Percentiles rank a stretch among this genome's conserved stretches.
Conservation (phyloP, 2,329 filamentous ascomycete species). For the Coniochaeta sp. region DNA sequence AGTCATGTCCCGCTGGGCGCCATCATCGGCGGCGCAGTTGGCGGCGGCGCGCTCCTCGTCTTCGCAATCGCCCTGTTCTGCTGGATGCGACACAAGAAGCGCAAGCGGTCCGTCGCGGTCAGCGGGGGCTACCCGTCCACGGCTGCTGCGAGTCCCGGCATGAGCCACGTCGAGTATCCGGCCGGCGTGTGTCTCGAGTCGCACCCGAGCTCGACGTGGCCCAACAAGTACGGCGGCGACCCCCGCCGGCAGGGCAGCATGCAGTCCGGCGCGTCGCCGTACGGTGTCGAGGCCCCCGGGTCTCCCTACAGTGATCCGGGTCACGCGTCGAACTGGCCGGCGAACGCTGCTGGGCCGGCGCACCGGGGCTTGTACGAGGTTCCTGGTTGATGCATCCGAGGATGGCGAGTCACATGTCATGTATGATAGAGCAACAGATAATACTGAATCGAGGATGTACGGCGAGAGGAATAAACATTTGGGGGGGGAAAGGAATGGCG, state of each 20-base stretch:
- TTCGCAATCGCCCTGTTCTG: not conserved
- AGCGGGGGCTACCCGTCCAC: not conserved
- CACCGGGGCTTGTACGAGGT: not conserved
- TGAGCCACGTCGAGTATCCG: not conserved
- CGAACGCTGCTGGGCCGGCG: not conserved
- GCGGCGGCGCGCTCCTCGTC: not conserved
- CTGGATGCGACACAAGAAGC: not conserved
- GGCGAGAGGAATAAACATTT: no score
- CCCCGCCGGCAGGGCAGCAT: not conserved
- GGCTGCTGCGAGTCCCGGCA: not conserved
- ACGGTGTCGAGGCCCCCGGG: not conserved
- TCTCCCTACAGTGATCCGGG: not conserved
- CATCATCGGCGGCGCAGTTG: not conserved
- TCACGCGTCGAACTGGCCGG: not conserved
- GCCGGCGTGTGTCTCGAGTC: not conserved
- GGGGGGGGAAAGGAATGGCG: no score
- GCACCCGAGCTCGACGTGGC: not conserved
- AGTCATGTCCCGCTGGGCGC: not conserved
- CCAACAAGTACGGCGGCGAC: not conserved
- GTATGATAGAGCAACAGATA: no score
- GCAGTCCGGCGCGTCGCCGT: not conserved
- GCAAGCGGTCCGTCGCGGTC: not conserved
- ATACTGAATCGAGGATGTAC: no score
- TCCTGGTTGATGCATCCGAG: not conserved
- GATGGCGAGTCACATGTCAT: not conserved